These are phyloP conservation scores for Psilocybe sp. DNA, from an alignment of 768 basidiomycete species.

Conservation along the genomic window DNA sequence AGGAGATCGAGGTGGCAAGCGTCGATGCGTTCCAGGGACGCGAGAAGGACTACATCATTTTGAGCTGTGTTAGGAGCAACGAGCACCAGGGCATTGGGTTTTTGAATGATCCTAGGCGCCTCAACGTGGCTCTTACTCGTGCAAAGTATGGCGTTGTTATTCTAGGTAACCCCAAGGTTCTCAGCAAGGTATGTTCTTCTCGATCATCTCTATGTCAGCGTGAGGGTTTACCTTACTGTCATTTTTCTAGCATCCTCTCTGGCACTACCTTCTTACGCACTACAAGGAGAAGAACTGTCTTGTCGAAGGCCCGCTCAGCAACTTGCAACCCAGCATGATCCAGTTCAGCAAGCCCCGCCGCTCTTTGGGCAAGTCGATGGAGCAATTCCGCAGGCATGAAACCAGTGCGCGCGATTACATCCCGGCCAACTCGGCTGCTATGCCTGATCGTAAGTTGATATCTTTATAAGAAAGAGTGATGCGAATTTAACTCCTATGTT, in stretches of 20 bases:
- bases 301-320: slow-evolving; percentile 95
- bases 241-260: slow-evolving; percentile 81
- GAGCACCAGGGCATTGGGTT: slow-evolving; percentile 99
- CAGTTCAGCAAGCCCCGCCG: slow-evolving; percentile 98
- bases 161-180: slow-evolving; percentile 98
- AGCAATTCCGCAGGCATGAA: slow-evolving; percentile 91
- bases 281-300: slow-evolving; percentile 95
- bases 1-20: slow-evolving; percentile 98
- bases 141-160: slow-evolving; percentile 99
- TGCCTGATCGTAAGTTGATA: slow-evolving; percentile 49
- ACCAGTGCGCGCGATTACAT: slow-evolving; percentile 83
- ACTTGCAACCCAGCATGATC: slow-evolving; percentile 97
- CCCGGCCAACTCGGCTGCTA: slow-evolving; percentile 36
- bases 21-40: slow-evolving; percentile 99
- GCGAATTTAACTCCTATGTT: neutral
- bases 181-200: slow-evolving; percentile 80
- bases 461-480: neutral
- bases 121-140: slow-evolving; percentile 95
- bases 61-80: slow-evolving; percentile 96
- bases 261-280: slow-evolving; percentile 97
- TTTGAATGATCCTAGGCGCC: slow-evolving; percentile 92
- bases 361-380: slow-evolving; percentile 84
- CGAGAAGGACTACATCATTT: slow-evolving; percentile 99
- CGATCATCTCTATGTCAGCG: neutral
- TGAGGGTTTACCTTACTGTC: neutral